phyloP scores from a whole-genome alignment of 306 rosid species.

The Parietaria judaica region DNA sequence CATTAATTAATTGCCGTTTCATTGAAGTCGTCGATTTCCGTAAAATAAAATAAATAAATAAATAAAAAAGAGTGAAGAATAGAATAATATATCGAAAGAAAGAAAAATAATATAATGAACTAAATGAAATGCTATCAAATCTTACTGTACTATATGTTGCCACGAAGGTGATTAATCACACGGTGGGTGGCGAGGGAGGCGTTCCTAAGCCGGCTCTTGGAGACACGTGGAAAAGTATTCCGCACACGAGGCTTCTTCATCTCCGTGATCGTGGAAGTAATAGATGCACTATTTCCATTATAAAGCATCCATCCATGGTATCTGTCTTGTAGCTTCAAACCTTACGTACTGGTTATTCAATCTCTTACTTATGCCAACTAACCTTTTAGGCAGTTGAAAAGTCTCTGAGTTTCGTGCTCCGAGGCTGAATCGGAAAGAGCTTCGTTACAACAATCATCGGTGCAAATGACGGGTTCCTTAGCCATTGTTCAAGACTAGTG shows the following conservation, averaged over 20 bases:
- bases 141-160: conserved; percentile 1
- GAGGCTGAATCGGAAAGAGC: not conserved
- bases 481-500: no score
- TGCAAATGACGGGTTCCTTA: no score
- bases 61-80: not conserved
- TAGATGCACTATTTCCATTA: conserved; percentile 33
- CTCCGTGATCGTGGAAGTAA: conserved; percentile 46
- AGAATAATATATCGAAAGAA: no score
- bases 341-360: not conserved
- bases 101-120: no score
- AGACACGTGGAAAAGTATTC: conserved; percentile 87
- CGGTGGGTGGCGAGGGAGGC: conserved; percentile 81
- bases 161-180: conserved; percentile 81
- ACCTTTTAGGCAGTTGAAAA: conserved; percentile 52
- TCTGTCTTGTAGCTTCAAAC: not conserved
- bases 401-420: conserved; percentile 29
- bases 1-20: not conserved
- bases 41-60: not conserved
- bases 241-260: conserved; percentile 64
- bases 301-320: conserved; percentile 76
- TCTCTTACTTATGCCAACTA: not conserved
- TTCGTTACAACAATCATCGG: no score
- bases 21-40: not conserved
- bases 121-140: no score
- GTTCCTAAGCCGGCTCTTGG: conserved; percentile 84